Evolutionary conservation across 108 stramenopile species (phyloP).

Genomic region (Nitzschia sp.): DNA sequence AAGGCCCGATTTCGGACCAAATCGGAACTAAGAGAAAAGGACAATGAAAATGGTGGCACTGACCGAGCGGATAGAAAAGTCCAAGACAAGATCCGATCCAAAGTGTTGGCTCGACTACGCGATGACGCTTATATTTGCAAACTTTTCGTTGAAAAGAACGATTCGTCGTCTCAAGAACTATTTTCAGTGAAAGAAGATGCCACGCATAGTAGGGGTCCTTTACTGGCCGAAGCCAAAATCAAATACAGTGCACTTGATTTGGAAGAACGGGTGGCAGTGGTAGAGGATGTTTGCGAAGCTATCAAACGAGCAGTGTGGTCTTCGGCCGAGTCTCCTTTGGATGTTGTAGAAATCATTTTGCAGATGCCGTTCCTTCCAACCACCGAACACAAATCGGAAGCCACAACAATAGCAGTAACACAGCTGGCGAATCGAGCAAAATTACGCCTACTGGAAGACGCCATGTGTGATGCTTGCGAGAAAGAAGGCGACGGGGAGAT

Average conservation of each 20-base stretch:
- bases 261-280: slow-evolving; percentile 72
- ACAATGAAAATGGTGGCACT: background rate
- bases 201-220: background rate
- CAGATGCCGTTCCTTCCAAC: slow-evolving; percentile 57
- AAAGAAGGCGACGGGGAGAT: slow-evolving; percentile 73
- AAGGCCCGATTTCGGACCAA: slow-evolving; percentile 17
- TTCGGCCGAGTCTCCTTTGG: slow-evolving; percentile 44
- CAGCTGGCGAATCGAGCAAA: slow-evolving; percentile 60
- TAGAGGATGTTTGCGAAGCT: slow-evolving; percentile 47
- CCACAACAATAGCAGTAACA: slow-evolving; percentile 3
- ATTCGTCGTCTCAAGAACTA: background rate
- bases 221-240: slow-evolving; percentile 29
- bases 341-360: slow-evolving; percentile 60
- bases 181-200: background rate
- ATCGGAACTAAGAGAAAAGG: slow-evolving; percentile 2
- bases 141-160: slow-evolving; percentile 20
- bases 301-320: slow-evolving; percentile 53
- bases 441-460: slow-evolving; percentile 79
- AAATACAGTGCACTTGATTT: slow-evolving; percentile 20
- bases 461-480: slow-evolving; percentile 84
- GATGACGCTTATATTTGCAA: slow-evolving; percentile 47
- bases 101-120: slow-evolving; percentile 48
- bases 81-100: slow-evolving; percentile 39
- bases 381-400: slow-evolving; percentile 5
- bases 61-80: slow-evolving; percentile 2